Base-by-base conservation (phyloP, 768 basidiomycete genomes). In the Leucosporidium creatinivorum region DNA sequence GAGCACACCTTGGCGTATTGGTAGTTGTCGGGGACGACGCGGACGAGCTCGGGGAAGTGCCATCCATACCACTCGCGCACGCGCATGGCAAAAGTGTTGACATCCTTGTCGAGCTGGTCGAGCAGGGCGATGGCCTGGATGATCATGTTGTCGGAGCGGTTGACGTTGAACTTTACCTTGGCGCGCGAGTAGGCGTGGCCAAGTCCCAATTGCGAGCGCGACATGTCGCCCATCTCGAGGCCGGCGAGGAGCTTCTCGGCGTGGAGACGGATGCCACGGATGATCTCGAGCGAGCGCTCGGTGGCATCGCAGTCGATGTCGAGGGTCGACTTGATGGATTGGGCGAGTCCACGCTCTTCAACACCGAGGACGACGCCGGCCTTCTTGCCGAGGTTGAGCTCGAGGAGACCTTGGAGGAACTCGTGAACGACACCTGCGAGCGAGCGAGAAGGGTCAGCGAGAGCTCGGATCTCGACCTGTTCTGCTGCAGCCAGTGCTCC, bases 61-160 rank as follows among this genome's bases (percentile, higher is more conserved):
- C 93, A 97, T 10, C 94, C 94, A 78, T 98, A 98, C 94, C 94
- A 98, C 78, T 98, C 94, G 75, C 94, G 84, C 60, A 96, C 87
- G 44, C 94, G 89, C 94, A 98, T 98, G 25, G 93, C 89, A 78
- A 98, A 97, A 36, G 93, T 86, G 82, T 98, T 98, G 78, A 98
- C 89, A 80, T 98, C 96, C 81, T 99, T 99, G 87, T 99, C 96
- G 28, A 99, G 83, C 77, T 99, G 96, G 75, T 99, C 96, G 62
- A 99, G 84, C 31, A 99, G 83, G 10, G 93, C 94, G 76, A 99
- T 97, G 67, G 94, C 94, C 80, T 97, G 94, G 74, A 98, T 98
- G 80, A 98, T 97, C 94, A 98, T 98, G 83, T 98, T 75, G 73
- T 73, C 74, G 25, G 73, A 74, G 61, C 91, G 84, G 82, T 93